phyloP scores from a whole-genome alignment of 2,329 filamentous ascomycete species.

The Neofusicoccum parvum region DNA sequence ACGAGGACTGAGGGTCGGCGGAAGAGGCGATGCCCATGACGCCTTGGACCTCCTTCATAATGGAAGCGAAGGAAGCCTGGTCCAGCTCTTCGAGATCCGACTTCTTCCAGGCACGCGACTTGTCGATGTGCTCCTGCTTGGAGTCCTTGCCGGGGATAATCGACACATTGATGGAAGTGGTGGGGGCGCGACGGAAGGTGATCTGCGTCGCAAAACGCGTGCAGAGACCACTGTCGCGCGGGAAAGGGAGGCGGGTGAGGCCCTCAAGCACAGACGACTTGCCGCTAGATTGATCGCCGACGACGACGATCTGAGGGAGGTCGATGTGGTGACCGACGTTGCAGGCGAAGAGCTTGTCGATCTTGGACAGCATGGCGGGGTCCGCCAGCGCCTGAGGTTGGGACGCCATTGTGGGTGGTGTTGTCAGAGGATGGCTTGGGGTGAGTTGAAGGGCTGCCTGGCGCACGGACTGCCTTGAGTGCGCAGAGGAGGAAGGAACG shows the following conservation, averaged over 20 bases:
- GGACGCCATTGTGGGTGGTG: background rate
- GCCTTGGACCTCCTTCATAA: slow-evolving; percentile 44
- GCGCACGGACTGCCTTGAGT: background rate
- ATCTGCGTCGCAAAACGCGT: slow-evolving; percentile 53
- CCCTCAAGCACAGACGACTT: slow-evolving; percentile 38
- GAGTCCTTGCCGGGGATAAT: slow-evolving; percentile 41
- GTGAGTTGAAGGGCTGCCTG: background rate
- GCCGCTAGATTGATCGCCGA: slow-evolving; percentile 46
- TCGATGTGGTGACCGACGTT: slow-evolving; percentile 37
- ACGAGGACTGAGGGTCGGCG: background rate
- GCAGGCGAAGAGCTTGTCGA: slow-evolving; percentile 39
- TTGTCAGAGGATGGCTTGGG: background rate
- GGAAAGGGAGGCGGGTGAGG: slow-evolving; percentile 42
- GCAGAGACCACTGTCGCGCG: slow-evolving; percentile 42
- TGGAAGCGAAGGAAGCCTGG: slow-evolving; percentile 25
- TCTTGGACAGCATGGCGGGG: slow-evolving; percentile 33
- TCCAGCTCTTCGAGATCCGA: slow-evolving; percentile 26
- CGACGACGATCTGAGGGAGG: slow-evolving; percentile 30
- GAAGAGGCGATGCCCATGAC: slow-evolving; percentile 47
- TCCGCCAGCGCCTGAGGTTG: background rate
- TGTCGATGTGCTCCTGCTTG: slow-evolving; percentile 23
- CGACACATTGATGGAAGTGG: slow-evolving; percentile 32
- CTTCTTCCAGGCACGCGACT: slow-evolving; percentile 31
- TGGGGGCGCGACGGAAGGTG: slow-evolving; percentile 39
- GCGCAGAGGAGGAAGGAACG: background rate